Percentiles rank a stretch among this genome's conserved stretches.
Evolutionary conservation across 73 alveolate genomes (phyloP).

Genomic region (Blepharisma stoltei): DNA sequence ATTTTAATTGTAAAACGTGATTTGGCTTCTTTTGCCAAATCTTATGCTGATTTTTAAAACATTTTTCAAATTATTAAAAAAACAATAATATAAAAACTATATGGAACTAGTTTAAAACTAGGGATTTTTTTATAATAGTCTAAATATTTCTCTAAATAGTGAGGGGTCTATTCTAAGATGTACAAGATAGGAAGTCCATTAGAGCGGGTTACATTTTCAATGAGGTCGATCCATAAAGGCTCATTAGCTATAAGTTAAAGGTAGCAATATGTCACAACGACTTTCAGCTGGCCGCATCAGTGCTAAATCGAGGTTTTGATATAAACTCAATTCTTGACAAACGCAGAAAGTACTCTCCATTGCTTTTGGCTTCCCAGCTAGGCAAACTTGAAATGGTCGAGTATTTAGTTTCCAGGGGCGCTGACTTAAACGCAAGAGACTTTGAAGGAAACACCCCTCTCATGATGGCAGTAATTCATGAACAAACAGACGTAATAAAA

Average conservation of each 20-base stretch:
- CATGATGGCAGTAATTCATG: not conserved
- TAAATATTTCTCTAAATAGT: no score
- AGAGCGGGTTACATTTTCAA: no score
- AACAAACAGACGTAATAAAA: not conserved
- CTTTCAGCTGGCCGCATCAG: not conserved
- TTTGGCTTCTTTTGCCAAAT: no score
- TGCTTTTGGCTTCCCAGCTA: not conserved
- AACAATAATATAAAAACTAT: no score
- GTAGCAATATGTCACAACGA: not conserved
- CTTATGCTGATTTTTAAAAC: no score
- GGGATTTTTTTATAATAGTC: no score
- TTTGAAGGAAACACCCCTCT: slow-evolving; percentile 22
- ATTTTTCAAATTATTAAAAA: no score
- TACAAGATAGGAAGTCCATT: no score
- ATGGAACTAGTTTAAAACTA: no score
- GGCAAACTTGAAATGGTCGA: slow-evolving; percentile 9
- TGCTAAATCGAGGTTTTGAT: not conserved
- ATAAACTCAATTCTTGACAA: not conserved
- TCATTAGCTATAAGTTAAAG: not conserved
- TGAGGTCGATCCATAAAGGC: no score
- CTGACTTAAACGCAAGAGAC: not conserved
- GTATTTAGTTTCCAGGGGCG: slow-evolving; percentile 5
- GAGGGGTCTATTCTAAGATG: no score
- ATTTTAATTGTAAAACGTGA: no score
- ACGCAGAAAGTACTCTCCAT: not conserved